A percentile compares a stretch with the other conserved stretches of the same genome.
Conservation (phyloP, 2,329 filamentous ascomycete species). For the Huntiella moniliformis region DNA sequence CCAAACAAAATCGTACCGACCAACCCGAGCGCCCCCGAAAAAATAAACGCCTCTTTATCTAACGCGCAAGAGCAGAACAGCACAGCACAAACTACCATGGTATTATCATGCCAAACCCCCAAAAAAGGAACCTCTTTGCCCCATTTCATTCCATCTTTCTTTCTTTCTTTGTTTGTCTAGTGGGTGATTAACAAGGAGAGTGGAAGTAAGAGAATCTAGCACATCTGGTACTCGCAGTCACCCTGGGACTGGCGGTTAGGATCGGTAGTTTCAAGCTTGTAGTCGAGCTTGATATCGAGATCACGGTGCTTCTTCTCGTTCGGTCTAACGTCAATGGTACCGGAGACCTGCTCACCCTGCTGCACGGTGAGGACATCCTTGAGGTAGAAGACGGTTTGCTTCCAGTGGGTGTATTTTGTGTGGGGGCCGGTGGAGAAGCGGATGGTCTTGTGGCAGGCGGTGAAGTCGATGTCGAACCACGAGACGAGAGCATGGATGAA, state of each 20-base stretch:
- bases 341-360: constrained; percentile 60
- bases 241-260: constrained; percentile 49
- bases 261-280: constrained; percentile 63
- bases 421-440: constrained; percentile 93
- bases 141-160: too few species aligned
- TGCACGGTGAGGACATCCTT: constrained; percentile 84
- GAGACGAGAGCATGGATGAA: constrained; percentile 92
- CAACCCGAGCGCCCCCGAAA: too few species aligned
- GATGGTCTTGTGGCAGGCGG: constrained; percentile 94
- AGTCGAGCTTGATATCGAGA: constrained; percentile 75
- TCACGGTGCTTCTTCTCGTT: constrained; percentile 91
- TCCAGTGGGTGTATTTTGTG: constrained; percentile 99
- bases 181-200: too few species aligned
- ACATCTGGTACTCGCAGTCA: constrained; percentile 63
- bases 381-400: constrained; percentile 98
- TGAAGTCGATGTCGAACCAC: constrained; percentile 99
- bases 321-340: constrained; percentile 62
- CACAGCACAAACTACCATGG: too few species aligned
- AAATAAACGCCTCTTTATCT: background rate
- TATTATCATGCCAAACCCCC: too few species aligned
- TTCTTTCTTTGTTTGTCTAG: too few species aligned
- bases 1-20: too few species aligned
- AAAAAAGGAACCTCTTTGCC: background rate
- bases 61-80: too few species aligned
- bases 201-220: constrained; percentile 26